phyloP scores from a whole-genome alignment of 192 early-diverging fungal genomes.

The Podila epigama region DNA sequence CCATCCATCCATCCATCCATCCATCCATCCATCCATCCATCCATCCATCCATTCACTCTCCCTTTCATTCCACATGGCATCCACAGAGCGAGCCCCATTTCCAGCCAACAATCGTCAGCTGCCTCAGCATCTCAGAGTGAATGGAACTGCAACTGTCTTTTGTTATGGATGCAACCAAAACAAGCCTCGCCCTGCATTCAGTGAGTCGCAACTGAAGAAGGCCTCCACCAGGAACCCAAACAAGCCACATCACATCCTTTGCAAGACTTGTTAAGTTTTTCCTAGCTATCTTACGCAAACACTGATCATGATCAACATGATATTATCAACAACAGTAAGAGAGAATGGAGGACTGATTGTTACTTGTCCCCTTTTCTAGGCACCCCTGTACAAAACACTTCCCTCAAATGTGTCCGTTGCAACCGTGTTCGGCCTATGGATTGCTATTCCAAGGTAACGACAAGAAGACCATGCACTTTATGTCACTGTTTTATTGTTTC shows the following conservation, averaged over 20 bases:
- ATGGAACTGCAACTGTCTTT: conserved; percentile 4
- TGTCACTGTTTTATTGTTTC: too few species aligned
- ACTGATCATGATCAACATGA: too few species aligned
- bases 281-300: too few species aligned
- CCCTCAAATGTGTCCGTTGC: conserved; percentile 11
- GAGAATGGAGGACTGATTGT: too few species aligned
- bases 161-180: conserved; percentile 34
- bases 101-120: conserved; percentile 38
- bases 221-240: conserved; percentile 4
- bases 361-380: too few species aligned
- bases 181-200: conserved; percentile 29
- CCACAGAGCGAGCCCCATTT: conserved; percentile 4
- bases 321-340: too few species aligned
- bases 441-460: neutral
- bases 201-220: conserved; percentile 40
- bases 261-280: conserved; percentile 35
- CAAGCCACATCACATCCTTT: conserved; percentile 27
- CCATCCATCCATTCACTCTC: neutral
- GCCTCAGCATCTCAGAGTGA: neutral
- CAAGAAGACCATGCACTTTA: too few species aligned
- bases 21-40: neutral
- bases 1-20: neutral
- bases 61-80: neutral
- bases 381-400: conserved; percentile 18
- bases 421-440: neutral